phyloP scores from a whole-genome alignment of 345 rosid genomes.

The Eucalyptus pauciflora region DNA sequence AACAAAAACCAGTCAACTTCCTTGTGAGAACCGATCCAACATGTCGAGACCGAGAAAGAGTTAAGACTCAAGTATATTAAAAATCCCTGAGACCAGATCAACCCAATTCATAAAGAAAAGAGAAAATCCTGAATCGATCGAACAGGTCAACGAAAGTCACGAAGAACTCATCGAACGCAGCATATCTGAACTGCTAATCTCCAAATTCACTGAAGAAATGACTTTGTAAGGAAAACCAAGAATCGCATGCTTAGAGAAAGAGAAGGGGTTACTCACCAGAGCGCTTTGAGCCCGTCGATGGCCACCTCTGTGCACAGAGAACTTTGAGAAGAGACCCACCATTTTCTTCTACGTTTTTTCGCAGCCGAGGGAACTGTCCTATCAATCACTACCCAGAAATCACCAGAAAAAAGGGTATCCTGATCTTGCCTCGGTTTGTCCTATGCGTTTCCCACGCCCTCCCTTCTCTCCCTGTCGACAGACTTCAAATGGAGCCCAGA shows the following conservation, averaged over 20 bases:
- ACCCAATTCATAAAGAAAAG: not conserved
- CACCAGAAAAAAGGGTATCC: not conserved
- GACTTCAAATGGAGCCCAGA: not conserved
- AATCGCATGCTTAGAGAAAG: not conserved
- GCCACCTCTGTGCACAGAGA: constrained; percentile 53
- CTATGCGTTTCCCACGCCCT: not conserved
- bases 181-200: not conserved
- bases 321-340: constrained; percentile 94
- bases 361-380: not conserved
- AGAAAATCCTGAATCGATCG: not conserved
- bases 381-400: not conserved
- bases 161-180: not conserved
- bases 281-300: constrained; percentile 90
- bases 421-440: not conserved
- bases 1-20: not conserved
- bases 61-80: not conserved
- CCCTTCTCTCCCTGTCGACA: not conserved
- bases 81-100: not conserved
- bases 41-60: not conserved
- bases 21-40: not conserved
- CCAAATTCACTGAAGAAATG: not conserved
- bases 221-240: not conserved
- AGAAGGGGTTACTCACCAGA: constrained; percentile 32
- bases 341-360: constrained; percentile 4
- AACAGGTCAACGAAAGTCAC: not conserved